These are phyloP conservation scores for Rhodocollybia butyracea DNA, from an alignment of 768 basidiomycete genomes.

Conservation along the genomic window DNA sequence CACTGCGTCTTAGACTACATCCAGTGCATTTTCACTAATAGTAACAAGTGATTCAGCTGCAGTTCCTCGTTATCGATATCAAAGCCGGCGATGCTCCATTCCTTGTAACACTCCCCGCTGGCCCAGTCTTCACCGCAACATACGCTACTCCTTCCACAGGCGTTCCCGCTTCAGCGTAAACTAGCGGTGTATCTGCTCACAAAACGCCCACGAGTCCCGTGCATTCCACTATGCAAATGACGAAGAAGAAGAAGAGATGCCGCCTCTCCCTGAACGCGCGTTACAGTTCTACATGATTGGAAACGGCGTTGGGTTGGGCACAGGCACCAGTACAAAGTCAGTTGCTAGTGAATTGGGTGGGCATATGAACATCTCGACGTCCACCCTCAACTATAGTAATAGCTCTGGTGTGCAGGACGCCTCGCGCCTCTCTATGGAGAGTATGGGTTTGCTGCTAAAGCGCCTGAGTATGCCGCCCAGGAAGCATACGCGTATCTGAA, in stretches of 20 bases:
- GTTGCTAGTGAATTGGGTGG: too few species aligned
- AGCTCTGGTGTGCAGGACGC: too few species aligned
- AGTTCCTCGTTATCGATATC: conserved; percentile 63
- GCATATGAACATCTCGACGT: background rate
- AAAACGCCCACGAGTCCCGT: conserved; percentile 25
- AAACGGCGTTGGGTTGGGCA: background rate
- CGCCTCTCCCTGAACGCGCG: conserved; percentile 9
- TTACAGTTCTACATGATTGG: background rate
- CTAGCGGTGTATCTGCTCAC: conserved; percentile 26
- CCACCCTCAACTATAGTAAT: conserved; percentile 1
- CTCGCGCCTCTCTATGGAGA: background rate
- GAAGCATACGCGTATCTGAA: too few species aligned
- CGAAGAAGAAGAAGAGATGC: too few species aligned
- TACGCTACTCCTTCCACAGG: conserved; percentile 44
- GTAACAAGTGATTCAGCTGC: too few species aligned
- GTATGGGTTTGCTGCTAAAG: background rate
- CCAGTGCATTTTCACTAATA: too few species aligned
- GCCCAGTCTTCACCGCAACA: conserved; percentile 67
- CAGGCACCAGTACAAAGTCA: too few species aligned
- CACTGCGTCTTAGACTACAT: too few species aligned
- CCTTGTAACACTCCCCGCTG: conserved; percentile 52
- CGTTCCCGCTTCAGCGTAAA: conserved; percentile 37
- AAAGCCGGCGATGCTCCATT: conserved; percentile 46
- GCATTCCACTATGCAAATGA: conserved; percentile 8
- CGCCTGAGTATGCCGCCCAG: background rate